Conservation (phyloP, 78 protist species). For the Guillardia theta region DNA sequence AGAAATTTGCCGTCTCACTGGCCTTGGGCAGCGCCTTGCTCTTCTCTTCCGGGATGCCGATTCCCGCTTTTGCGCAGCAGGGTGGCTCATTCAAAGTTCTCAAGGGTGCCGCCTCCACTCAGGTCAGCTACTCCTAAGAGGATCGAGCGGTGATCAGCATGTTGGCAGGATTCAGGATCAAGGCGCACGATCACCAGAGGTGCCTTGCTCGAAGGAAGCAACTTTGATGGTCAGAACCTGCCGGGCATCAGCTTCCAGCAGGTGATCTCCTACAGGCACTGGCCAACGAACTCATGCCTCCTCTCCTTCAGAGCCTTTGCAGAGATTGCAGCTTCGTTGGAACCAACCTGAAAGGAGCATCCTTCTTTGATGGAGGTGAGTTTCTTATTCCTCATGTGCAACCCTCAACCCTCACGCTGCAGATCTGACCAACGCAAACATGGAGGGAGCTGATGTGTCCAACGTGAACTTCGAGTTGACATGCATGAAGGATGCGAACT, state of each 20-base stretch:
- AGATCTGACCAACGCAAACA: background rate
- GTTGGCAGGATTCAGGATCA: background rate
- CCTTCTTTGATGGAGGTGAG: conserved; percentile 2
- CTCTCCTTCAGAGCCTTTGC: background rate
- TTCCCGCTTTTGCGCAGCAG: no score
- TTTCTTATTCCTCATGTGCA: no score
- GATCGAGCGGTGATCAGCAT: background rate
- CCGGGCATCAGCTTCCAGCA: conserved; percentile 7
- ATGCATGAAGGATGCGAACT: background rate
- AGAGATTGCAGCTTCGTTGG: background rate
- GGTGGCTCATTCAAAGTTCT: background rate
- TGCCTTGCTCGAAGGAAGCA: background rate
- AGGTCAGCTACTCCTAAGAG: background rate
- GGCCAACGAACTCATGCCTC: background rate
- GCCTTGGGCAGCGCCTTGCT: no score
- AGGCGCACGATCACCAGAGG: conserved; percentile 10
- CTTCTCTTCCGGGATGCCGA: no score
- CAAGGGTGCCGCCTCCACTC: background rate
- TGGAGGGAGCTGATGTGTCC: conserved; percentile 32
- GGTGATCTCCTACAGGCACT: background rate
- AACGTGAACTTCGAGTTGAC: conserved; percentile 12
- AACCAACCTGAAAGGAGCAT: background rate
- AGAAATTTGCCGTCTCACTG: no score
- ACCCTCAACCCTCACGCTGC: no score
- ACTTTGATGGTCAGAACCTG: background rate